phyloP scores from a whole-genome alignment of 2,329 filamentous ascomycete genomes.

The Cercospora beticola region DNA sequence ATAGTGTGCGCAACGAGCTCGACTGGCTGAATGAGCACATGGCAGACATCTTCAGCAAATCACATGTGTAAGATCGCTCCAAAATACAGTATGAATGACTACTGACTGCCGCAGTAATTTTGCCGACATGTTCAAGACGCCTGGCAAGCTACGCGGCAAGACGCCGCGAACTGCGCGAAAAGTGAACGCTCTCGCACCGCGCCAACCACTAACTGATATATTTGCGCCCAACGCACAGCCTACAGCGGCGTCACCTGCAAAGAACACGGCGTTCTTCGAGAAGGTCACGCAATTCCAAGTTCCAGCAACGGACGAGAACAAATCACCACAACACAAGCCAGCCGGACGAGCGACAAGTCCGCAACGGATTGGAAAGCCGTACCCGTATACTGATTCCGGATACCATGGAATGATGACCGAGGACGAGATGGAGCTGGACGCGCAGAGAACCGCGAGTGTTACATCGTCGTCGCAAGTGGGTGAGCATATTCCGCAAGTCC shows the following conservation, averaged over 20 bases:
- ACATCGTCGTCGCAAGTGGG: constrained; percentile 20
- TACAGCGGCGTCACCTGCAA: constrained; percentile 55
- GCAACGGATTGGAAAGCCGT: constrained; percentile 36
- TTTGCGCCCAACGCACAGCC: constrained; percentile 47
- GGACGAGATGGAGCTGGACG: constrained; percentile 50
- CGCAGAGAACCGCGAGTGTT: constrained; percentile 20
- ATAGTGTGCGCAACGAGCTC: constrained; percentile 86
- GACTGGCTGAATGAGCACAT: constrained; percentile 99
- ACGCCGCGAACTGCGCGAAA: constrained; percentile 72
- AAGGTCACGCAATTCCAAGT: constrained; percentile 61
- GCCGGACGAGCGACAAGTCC: constrained; percentile 37
- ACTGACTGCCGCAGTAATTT: constrained; percentile 67
- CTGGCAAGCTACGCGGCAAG: constrained; percentile 78
- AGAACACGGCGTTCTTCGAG: constrained; percentile 51
- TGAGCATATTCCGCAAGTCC: constrained; percentile 23
- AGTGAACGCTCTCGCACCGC: constrained; percentile 55
- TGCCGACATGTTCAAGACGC: constrained; percentile 93
- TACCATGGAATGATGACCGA: constrained; percentile 65
- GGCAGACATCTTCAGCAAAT: constrained; percentile 85
- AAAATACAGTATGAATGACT: not conserved
- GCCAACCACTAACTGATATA: constrained; percentile 54
- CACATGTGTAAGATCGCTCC: constrained; percentile 68
- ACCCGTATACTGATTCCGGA: constrained; percentile 59
- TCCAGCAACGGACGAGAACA: constrained; percentile 54
- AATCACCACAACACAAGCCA: constrained; percentile 28